Base-by-base conservation (phyloP, 2,329 filamentous ascomycete genomes). In the Hymenoscyphus salicellus region DNA sequence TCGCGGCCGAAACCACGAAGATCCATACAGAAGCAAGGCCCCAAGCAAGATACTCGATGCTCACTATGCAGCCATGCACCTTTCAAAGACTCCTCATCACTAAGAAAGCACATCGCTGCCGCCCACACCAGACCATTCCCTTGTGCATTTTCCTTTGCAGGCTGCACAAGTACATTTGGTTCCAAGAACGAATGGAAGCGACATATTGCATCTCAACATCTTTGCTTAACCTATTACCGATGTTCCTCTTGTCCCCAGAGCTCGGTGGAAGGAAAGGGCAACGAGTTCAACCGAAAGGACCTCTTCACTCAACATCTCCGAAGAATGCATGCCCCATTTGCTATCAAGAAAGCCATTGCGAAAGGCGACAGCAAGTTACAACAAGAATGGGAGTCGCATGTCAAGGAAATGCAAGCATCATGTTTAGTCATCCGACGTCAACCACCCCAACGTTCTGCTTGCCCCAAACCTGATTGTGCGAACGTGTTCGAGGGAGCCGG, bases 161-260 rank as follows among this genome's bases (percentile, higher is more conserved):
- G 91, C 20, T 99, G 94, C 76, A 80, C 79, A 0, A 93, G 92
- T 70, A 91, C 88, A 0, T 97, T 98, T 75, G 88, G 89, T 1
- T 94, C 91, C 17, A 98, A 97, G 78, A 97, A 98, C 74, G 94
- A 98, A 77, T 99, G 94, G 94, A 98, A 98, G 77, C 86, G 94
- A 3, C 95, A 99, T 74, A 92, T 97, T 74, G 85, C 88, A 17
- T 96, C 92, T 0, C 92, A 97, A 71, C 95, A 99, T 78, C 84
- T 99, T 26, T 89, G 86, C 69, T 75, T 89, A 20, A 83, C 84
- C 58, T 89, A 84, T 69, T 89, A 89, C 71, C 82, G 86, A 23
- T 89, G 86, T 68, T 88, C 86, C 0, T 79, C 83, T 1, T 89
- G 86, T 65, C 83, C 85, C 0, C 80, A 82, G 64, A 82, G 78